Evolutionary conservation across 441 rosid genomes (phyloP), one percentile per base, ranked within the genome.

Genomic region (Omphalea diandra): DNA sequence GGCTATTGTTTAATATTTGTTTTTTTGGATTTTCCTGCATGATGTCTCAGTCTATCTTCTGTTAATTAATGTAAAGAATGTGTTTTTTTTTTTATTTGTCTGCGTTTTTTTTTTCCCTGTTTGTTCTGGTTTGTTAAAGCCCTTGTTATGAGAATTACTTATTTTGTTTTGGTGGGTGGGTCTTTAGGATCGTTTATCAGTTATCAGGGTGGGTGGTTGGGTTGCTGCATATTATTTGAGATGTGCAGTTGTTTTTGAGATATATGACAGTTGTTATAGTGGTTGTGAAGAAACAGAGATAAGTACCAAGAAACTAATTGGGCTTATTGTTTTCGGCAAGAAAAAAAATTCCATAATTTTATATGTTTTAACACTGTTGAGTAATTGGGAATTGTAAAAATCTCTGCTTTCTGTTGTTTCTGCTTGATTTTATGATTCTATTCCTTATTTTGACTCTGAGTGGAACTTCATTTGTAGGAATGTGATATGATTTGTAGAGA

Each of bases 381-480:
- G 47, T 11, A 3, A n/a, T 14, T 59, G 31, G 65, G 31, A 50
- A 36, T 8, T 3, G 43, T 58, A 4, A 61, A 52, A 63, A 17
- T 43, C 14, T 7, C 26, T 26, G 26, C 15, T 12, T 20, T 11
- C 4, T 38, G 17, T 40, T 68, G 47, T 20, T 46, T 20, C 54
- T 26, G 14, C 18, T 47, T 20, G 20, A n/a, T n/a, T n/a, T 11
- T 31, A n/a, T 29, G n/a, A 44, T 14, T n/a, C 7, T 14, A 47
- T 0, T 31, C 53, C 26, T 27, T 38, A 32, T 62, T 63, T 71
- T 46, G 67, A 71, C 57, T 44, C 63, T 69, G 31, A 24, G 1
- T 56, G 24, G 3, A 32, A 24, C 20, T 52, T 38, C 18, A 8
- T 63, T 79, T 71, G 41, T 36, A 78, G 79, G 70, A 53, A 52